Conservation (phyloP, 2,329 filamentous ascomycete genomes). For the Cladophialophora carrionii region DNA sequence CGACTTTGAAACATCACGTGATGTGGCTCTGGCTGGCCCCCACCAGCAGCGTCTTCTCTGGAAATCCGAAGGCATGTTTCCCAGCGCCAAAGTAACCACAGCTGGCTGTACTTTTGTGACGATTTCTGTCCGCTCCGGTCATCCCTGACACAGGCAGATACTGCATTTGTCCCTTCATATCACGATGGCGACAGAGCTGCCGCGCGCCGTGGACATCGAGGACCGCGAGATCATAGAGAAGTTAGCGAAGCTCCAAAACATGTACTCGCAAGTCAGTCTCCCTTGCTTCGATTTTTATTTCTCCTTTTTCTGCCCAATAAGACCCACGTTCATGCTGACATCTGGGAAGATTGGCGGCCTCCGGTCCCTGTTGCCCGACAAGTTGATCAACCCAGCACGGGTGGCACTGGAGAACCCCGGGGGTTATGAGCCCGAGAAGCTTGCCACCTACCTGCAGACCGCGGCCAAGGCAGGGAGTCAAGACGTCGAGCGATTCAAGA, state of each 20-base stretch:
- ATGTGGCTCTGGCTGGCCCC: not conserved
- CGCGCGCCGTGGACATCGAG: constrained; percentile 29
- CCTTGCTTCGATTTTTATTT: not conserved
- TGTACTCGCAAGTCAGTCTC: constrained; percentile 35
- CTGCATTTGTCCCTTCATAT: not conserved
- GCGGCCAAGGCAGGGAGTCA: constrained; percentile 44
- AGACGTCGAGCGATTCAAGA: constrained; percentile 47
- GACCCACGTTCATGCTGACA: constrained; percentile 16
- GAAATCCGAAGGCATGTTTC: not conserved
- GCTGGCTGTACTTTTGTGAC: not conserved
- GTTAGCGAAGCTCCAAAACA: constrained; percentile 37
- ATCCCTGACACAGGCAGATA: not conserved
- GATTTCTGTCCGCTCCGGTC: not conserved
- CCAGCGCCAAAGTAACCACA: constrained; percentile 1
- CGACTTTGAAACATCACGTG: not conserved
- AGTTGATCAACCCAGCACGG: constrained; percentile 47
- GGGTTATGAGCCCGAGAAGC: constrained; percentile 42
- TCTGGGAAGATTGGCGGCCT: constrained; percentile 48
- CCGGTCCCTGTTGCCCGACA: constrained; percentile 47
- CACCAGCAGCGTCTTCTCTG: not conserved
- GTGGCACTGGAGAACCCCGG: constrained; percentile 45
- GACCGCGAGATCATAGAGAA: constrained; percentile 35
- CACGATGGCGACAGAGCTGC: constrained; percentile 10
- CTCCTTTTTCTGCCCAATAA: constrained; percentile 10
- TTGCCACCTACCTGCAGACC: constrained; percentile 45